Base-by-base conservation (phyloP, 139 green algal species). In the Chlamydomonas eustigma region DNA sequence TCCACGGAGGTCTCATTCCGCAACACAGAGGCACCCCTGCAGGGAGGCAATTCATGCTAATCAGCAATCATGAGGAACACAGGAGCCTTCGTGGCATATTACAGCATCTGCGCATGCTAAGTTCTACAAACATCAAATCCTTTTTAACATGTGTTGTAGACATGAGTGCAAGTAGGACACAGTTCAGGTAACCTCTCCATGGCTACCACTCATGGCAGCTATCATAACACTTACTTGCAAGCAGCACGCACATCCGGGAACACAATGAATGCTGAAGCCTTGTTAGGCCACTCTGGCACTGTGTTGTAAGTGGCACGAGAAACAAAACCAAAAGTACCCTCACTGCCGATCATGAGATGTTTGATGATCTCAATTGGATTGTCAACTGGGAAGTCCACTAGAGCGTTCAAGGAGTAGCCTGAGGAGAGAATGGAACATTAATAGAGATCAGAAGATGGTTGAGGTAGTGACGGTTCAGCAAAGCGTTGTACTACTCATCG, bases 281-380 rank as follows among this genome's bases (percentile, higher is more conserved):
- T 97, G 88, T 95, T 75, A 0, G 89, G 87, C 86, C 90, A 86
- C 78, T 86, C 93, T 30, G 92, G 92, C 75, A 98, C 94, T 18
- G 92, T 97, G 89, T 96, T 96, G 89, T 96, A 97, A 22, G 93
- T 98, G 58, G 82, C 86, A 66, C 80, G 81, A 4, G 82, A 91
- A 25, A 98, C 92, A 80, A 98, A 98, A 37, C 89, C 93, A 36
- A 98, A 86, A 0, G 94, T 98, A 52, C 94, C 94, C 88, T 98
- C 94, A 50, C 77, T 91, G 58, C 94, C 94, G 65, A 98, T 96
- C 82, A 98, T 94, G 8, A 98, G 87, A 35, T 90, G 86, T 82
- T 98, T 97, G 85, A 98, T 94, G 79, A 98, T 95, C 90, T 97
- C 94, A 52, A 98, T 92, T 30, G 94, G 94, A 80, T 97, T 90